Percentiles rank a stretch among this genome's conserved stretches.
Conservation (phyloP, 1,284 basidiomycete genomes). For the Microbotryum silenes-acaulis region DNA sequence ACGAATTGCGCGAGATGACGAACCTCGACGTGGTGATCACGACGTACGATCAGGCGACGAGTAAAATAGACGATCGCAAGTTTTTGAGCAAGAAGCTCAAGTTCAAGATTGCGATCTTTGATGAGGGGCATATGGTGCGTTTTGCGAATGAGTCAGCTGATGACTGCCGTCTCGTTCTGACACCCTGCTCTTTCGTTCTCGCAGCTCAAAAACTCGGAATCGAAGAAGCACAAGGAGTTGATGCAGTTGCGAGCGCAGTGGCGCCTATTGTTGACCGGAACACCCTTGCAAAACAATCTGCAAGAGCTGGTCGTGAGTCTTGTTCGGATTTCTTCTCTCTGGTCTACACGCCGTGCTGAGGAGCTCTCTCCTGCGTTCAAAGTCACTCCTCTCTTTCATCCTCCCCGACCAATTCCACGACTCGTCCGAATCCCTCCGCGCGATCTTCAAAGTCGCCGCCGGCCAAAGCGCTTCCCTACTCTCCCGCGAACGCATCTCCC, state of each 20-base stretch:
- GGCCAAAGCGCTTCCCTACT: constrained; percentile 80
- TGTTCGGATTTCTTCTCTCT: not conserved
- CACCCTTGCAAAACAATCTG: constrained; percentile 73
- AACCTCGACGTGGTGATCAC: constrained; percentile 91
- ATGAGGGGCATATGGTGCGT: constrained; percentile 10
- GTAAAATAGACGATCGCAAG: constrained; percentile 74
- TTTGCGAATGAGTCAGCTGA: not conserved
- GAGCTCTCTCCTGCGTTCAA: constrained; percentile 17
- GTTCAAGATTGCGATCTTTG: constrained; percentile 53
- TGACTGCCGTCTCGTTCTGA: too few relatives aligned
- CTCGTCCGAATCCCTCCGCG: constrained; percentile 64
- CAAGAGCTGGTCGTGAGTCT: constrained; percentile 85
- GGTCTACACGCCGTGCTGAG: constrained; percentile 9
- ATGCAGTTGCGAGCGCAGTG: constrained; percentile 78
- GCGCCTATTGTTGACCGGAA: constrained; percentile 89
- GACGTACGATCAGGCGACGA: constrained; percentile 90
- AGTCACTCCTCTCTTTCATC: constrained; percentile 98
- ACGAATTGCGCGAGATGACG: constrained; percentile 52
- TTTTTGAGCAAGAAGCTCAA: constrained; percentile 77
- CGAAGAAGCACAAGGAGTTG: constrained; percentile 84
- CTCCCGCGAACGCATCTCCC: constrained; percentile 52
- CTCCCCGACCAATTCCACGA: constrained; percentile 80
- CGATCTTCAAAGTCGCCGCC: constrained; percentile 94
- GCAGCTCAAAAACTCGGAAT: constrained; percentile 95
- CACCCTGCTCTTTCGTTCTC: constrained; percentile 71